A percentile compares a stretch with the other conserved stretches of the same genome.
phyloP scores from a whole-genome alignment of 331 rosid species.

The Acacia concinna region DNA sequence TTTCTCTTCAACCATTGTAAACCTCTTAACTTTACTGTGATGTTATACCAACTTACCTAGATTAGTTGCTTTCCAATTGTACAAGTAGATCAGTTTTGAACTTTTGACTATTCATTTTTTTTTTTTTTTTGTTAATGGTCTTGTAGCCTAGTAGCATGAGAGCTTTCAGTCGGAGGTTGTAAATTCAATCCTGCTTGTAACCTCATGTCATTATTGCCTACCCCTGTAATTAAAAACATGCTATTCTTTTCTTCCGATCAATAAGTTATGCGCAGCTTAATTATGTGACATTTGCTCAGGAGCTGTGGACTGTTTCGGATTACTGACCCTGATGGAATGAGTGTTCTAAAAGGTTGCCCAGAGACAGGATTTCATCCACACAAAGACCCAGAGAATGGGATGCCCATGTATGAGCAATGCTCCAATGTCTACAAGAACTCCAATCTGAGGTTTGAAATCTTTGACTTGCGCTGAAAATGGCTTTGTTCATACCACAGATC shows the following conservation, averaged over 20 bases:
- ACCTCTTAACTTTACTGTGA: neutral
- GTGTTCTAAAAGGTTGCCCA: conserved; percentile 53
- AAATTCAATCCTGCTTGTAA: too few species aligned
- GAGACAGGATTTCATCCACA: conserved; percentile 74
- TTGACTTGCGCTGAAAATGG: conserved; percentile 65
- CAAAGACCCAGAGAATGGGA: conserved; percentile 58
- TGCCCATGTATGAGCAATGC: conserved; percentile 63
- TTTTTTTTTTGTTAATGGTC: too few species aligned
- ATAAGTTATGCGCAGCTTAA: neutral
- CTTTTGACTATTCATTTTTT: neutral
- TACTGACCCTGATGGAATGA: conserved; percentile 76
- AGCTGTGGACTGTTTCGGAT: conserved; percentile 71
- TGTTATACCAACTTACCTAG: conserved; percentile 17
- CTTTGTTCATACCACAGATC: conserved; percentile 10
- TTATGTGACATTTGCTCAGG: conserved; percentile 41
- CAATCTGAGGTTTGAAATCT: conserved; percentile 78
- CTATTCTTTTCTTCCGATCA: neutral
- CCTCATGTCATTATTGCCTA: too few species aligned
- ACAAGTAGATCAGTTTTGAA: neutral
- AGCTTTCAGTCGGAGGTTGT: too few species aligned
- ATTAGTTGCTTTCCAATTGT: neutral
- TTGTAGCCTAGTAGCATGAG: too few species aligned
- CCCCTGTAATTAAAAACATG: too few species aligned
- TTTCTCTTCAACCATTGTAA: neutral
- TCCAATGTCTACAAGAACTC: conserved; percentile 71